Percentiles rank a stretch among this genome's conserved stretches.
Conservation (phyloP, 2,329 filamentous ascomycete species). For the Monilinia laxa region DNA sequence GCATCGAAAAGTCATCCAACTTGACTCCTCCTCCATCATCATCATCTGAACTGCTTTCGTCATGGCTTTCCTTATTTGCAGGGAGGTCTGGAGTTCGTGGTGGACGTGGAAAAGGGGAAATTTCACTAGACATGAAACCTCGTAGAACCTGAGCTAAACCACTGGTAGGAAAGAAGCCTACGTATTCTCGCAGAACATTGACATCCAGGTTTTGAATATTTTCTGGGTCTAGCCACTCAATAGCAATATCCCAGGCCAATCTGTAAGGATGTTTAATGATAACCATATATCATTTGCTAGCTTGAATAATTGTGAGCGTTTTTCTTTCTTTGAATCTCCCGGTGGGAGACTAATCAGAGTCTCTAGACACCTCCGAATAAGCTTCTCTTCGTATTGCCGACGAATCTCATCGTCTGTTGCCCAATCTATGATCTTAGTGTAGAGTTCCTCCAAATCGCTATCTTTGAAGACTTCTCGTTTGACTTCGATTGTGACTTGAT, state of each 20-base stretch:
- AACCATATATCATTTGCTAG: constrained; percentile 94
- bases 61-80: constrained; percentile 44
- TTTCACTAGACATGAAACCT: constrained; percentile 76
- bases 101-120: constrained; percentile 73
- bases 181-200: constrained; percentile 75
- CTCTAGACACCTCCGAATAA: constrained; percentile 79
- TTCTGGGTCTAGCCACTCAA: constrained; percentile 85
- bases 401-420: constrained; percentile 80
- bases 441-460: constrained; percentile 78
- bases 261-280: constrained; percentile 90
- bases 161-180: constrained; percentile 77
- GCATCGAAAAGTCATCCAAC: constrained; percentile 57
- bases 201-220: constrained; percentile 75
- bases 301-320: constrained; percentile 71
- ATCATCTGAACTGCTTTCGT: constrained; percentile 55
- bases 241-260: constrained; percentile 84
- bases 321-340: constrained; percentile 63
- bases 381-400: constrained; percentile 84
- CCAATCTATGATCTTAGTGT: constrained; percentile 86
- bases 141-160: constrained; percentile 80
- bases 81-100: constrained; percentile 50
- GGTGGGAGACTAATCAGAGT: constrained; percentile 66
- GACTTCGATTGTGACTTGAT: constrained; percentile 81
- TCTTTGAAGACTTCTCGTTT: constrained; percentile 77
- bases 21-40: constrained; percentile 57